These are phyloP conservation scores for Boletus sp. DNA, from an alignment of 768 basidiomycete species.

Conservation along the genomic window DNA sequence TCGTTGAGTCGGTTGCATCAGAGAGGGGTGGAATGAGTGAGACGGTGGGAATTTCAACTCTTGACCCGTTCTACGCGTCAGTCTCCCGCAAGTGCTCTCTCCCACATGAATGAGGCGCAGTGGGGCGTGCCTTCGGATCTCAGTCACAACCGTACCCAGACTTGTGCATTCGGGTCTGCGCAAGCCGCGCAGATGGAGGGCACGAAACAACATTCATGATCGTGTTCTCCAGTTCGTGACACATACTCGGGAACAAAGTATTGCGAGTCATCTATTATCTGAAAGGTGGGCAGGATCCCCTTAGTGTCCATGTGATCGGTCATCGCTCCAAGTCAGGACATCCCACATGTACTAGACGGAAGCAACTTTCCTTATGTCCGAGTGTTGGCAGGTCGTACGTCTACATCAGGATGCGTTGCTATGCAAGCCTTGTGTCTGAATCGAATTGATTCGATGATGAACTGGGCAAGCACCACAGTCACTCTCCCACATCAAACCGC, in stretches of 20 bases:
- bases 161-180: too few species aligned
- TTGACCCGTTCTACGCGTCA: too few species aligned
- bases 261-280: too few species aligned
- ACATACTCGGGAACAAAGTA: too few species aligned
- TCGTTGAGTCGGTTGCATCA: not conserved
- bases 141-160: not conserved
- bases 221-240: too few species aligned
- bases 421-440: too few species aligned
- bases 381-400: not conserved
- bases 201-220: too few species aligned
- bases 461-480: not conserved
- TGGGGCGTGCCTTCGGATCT: not conserved
- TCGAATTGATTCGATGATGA: not conserved
- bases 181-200: too few species aligned
- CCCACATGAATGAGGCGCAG: not conserved
- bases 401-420: not conserved
- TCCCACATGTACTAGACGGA: not conserved
- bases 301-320: not conserved
- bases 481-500: too few species aligned
- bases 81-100: not conserved
- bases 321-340: not conserved
- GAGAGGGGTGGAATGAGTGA: not conserved
- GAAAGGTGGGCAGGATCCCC: not conserved
- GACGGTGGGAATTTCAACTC: not conserved
- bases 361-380: not conserved